These are phyloP conservation scores for Jatropha curcas DNA, from an alignment of 345 rosid genomes.

Conservation along the genomic window DNA sequence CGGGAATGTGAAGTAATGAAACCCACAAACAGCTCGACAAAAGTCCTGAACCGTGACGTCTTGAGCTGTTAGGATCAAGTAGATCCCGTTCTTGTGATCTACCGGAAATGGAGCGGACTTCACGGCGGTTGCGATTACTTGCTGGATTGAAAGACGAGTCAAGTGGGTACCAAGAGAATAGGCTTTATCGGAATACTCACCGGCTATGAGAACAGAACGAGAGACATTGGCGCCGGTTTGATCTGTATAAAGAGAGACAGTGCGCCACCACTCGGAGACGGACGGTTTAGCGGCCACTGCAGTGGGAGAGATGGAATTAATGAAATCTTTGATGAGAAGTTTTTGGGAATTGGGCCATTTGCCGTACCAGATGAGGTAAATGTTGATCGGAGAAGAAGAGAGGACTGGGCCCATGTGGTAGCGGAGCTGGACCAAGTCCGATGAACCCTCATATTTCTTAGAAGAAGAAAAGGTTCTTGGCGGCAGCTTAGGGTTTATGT, in stretches of 20 bases:
- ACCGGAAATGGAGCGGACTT: constrained; percentile 71
- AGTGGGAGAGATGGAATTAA: constrained; percentile 69
- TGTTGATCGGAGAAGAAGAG: constrained; percentile 77
- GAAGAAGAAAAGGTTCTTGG: constrained; percentile 58
- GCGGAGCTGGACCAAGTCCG: constrained; percentile 71
- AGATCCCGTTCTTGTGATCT: constrained; percentile 85
- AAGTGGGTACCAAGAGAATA: constrained; percentile 65
- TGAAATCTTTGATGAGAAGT: constrained; percentile 69
- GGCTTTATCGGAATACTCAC: constrained; percentile 56
- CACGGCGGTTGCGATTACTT: constrained; percentile 69
- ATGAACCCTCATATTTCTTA: constrained; percentile 84
- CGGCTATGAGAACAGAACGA: constrained; percentile 57
- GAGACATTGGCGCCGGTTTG: constrained; percentile 96
- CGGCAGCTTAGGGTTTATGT: constrained; percentile 74
- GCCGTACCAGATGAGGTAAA: constrained; percentile 95
- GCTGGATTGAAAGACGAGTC: constrained; percentile 80
- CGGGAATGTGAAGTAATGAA: constrained; percentile 96
- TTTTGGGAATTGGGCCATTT: constrained; percentile 64
- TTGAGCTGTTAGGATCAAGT: constrained; percentile 65
- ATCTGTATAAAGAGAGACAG: constrained; percentile 84
- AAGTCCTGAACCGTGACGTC: constrained; percentile 86
- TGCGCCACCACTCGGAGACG: constrained; percentile 91
- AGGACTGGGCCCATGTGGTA: constrained; percentile 99
- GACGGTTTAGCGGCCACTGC: constrained; percentile 34
- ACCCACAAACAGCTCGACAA: constrained; percentile 94